Conservation (phyloP, 345 rosid species). For the Dovyalis caffra region DNA sequence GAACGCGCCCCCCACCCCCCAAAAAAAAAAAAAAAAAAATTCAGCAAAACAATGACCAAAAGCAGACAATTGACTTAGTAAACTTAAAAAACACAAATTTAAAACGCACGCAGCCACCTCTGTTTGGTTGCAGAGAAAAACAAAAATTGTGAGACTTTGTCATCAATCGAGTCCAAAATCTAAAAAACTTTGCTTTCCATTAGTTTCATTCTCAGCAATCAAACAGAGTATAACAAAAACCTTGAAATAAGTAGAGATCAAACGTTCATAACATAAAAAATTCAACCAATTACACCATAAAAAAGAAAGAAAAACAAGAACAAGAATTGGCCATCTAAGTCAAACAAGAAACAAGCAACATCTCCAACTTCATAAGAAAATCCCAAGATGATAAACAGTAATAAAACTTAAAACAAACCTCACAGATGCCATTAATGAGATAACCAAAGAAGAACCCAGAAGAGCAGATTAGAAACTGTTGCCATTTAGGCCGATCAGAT, state of each 20-base stretch:
- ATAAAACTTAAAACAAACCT: conserved; percentile 44
- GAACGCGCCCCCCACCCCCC: too few species aligned
- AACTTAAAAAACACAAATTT: not conserved
- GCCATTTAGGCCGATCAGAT: conserved; percentile 68
- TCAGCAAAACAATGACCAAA: not conserved
- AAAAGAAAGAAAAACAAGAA: not conserved
- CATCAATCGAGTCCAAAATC: not conserved
- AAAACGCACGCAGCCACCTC: not conserved
- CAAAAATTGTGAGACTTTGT: not conserved
- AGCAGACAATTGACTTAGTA: not conserved
- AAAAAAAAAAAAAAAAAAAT: not conserved
- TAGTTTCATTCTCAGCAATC: conserved; percentile 4
- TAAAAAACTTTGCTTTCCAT: not conserved
- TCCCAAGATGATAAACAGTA: not conserved
- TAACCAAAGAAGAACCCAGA: conserved; percentile 97
- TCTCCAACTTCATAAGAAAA: not conserved
- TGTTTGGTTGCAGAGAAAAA: not conserved
- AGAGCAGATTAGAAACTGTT: conserved; percentile 83
- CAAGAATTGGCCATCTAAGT: not conserved
- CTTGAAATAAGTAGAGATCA: not conserved
- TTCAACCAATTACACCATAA: not conserved
- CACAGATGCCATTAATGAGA: conserved; percentile 91
- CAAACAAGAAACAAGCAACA: not conserved
- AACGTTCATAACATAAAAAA: not conserved
- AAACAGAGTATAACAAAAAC: conserved; percentile 4